A percentile compares a stretch with the other conserved stretches of the same genome.
Evolutionary conservation across 1,139 yeast genomes (phyloP).

Genomic region (Candida albicans): DNA sequence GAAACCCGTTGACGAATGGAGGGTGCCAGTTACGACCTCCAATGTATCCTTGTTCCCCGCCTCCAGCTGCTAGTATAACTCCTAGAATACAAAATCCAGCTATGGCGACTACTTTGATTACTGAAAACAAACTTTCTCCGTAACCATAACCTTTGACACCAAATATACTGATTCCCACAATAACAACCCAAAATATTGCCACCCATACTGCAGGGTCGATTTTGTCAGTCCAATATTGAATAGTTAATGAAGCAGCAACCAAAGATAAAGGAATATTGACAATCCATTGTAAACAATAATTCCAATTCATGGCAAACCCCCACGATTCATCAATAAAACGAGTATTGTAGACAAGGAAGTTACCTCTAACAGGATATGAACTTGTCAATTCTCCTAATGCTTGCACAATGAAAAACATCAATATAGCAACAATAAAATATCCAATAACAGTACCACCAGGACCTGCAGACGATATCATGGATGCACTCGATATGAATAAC

Average conservation of each 20-base stretch:
- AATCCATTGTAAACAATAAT: constrained; percentile 42
- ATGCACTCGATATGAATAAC: constrained; percentile 32
- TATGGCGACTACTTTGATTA: constrained; percentile 41
- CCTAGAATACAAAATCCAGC: constrained; percentile 42
- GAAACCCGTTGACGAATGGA: constrained; percentile 46
- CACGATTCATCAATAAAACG: constrained; percentile 43
- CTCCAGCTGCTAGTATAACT: constrained; percentile 42
- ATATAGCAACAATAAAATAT: constrained; percentile 31
- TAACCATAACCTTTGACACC: constrained; percentile 49
- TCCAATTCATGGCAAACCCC: constrained; percentile 48
- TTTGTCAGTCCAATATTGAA: constrained; percentile 39
- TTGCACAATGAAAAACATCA: constrained; percentile 36
- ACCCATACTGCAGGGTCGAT: constrained; percentile 44
- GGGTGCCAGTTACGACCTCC: constrained; percentile 42
- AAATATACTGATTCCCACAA: constrained; percentile 37
- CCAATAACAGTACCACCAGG: constrained; percentile 67
- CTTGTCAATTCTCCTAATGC: constrained; percentile 43
- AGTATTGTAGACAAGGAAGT: constrained; percentile 40
- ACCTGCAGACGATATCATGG: constrained; percentile 54
- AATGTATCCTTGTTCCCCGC: constrained; percentile 38
- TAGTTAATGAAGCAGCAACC: constrained; percentile 42
- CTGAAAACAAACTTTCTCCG: constrained; percentile 41
- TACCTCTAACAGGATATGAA: constrained; percentile 44
- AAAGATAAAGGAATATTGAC: constrained; percentile 35
- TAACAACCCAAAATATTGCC: constrained; percentile 35